These are phyloP conservation scores for Luffa acutangula DNA, from an alignment of 306 rosid genomes.

Conservation along the genomic window DNA sequence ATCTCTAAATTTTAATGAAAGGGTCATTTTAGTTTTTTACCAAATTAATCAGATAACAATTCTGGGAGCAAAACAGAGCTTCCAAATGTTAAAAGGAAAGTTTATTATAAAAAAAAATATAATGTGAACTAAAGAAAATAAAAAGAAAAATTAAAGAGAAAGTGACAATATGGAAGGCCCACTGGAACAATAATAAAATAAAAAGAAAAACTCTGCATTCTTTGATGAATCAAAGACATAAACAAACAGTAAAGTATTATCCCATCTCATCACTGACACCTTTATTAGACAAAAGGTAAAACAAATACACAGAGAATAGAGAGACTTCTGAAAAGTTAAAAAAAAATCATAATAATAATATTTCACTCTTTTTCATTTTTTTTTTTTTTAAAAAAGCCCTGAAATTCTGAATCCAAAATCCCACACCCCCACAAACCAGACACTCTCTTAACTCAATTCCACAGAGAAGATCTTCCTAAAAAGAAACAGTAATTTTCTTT, in stretches of 20 bases:
- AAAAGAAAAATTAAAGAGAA: too few species aligned
- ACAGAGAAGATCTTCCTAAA: background rate
- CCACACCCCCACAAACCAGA: background rate
- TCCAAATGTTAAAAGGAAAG: too few species aligned
- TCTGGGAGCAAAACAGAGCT: too few species aligned
- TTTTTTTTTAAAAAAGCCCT: too few species aligned
- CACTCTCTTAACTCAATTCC: background rate
- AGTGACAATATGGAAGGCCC: background rate
- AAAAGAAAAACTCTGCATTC: background rate
- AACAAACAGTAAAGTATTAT: background rate
- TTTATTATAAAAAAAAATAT: too few species aligned
- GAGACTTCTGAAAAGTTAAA: background rate
- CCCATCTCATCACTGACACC: conserved; percentile 10
- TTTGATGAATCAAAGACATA: background rate
- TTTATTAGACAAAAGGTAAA: background rate
- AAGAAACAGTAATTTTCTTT: background rate
- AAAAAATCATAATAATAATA: background rate
- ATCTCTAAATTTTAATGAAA: too few species aligned
- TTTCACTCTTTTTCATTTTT: too few species aligned
- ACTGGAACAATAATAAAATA: background rate
- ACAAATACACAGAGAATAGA: background rate
- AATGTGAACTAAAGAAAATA: too few species aligned
- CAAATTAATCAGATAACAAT: too few species aligned
- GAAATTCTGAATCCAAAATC: background rate
- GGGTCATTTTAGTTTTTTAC: too few species aligned